Percentiles rank a stretch among this genome's conserved stretches.
These are phyloP conservation scores for Cyberlindnera americana DNA, from an alignment of 805 yeast genomes.

Conservation along the genomic window DNA sequence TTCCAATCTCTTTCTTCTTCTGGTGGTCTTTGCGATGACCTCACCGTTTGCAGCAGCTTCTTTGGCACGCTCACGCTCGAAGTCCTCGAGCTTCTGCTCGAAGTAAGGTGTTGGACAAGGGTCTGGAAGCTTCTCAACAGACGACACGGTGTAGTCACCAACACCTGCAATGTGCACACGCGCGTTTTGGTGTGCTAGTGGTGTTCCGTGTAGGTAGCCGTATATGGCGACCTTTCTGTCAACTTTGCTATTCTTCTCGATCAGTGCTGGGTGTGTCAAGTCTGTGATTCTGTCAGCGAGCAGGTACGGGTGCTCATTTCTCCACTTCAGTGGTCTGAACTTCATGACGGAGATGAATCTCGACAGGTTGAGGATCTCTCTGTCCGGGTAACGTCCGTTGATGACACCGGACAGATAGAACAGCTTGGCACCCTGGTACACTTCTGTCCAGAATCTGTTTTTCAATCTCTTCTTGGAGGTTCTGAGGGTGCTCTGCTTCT, in stretches of 20 bases:
- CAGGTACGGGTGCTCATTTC: slow-evolving; percentile 96
- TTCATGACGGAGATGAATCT: slow-evolving; percentile 96
- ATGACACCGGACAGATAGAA: slow-evolving; percentile 93
- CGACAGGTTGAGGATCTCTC: slow-evolving; percentile 88
- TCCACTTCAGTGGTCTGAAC: slow-evolving; percentile 98
- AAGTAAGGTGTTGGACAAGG: slow-evolving; percentile 98
- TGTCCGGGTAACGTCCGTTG: slow-evolving; percentile 96
- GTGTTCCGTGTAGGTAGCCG: slow-evolving; percentile 94
- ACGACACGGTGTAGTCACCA: slow-evolving; percentile 77
- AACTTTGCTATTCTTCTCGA: slow-evolving; percentile 74
- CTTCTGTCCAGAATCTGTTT: slow-evolving; percentile 98
- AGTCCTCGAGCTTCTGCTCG: slow-evolving; percentile 80
- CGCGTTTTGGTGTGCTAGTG: slow-evolving; percentile 63
- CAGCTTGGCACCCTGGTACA: slow-evolving; percentile 94
- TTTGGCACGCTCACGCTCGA: slow-evolving; percentile 69
- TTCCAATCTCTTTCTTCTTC: slow-evolving; percentile 87
- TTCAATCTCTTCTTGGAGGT: slow-evolving; percentile 89
- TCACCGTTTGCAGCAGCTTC: slow-evolving; percentile 61
- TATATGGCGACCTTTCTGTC: slow-evolving; percentile 90
- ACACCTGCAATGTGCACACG: slow-evolving; percentile 93
- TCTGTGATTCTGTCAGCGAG: slow-evolving; percentile 91
- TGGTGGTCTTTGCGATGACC: slow-evolving; percentile 53
- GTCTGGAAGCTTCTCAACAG: slow-evolving; percentile 89
- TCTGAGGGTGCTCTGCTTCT: slow-evolving; percentile 81
- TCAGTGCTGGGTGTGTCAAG: slow-evolving; percentile 83